Conservation (phyloP, 305 asterid species). For the Fraxinus greggii region DNA sequence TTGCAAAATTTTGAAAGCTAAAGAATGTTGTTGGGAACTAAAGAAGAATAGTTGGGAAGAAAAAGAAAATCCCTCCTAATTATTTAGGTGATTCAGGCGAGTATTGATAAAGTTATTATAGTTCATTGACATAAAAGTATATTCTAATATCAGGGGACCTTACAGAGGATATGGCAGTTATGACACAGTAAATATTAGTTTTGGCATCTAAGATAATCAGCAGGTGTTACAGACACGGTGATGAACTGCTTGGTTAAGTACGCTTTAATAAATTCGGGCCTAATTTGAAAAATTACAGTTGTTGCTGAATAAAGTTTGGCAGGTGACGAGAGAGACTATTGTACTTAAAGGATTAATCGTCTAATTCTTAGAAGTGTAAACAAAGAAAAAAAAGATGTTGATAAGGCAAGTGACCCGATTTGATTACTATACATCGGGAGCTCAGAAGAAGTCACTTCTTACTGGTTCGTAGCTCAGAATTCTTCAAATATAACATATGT, state of each 20-base stretch:
- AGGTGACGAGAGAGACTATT: background rate
- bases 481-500: conserved; percentile 19
- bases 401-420: conserved; percentile 3
- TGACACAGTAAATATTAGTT: background rate
- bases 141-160: background rate
- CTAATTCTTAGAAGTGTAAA: background rate
- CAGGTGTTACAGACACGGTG: background rate
- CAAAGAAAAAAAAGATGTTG: background rate
- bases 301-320: background rate
- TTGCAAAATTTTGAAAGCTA: background rate
- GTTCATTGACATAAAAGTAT: background rate
- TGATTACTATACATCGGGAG: conserved; percentile 11
- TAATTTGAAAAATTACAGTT: background rate
- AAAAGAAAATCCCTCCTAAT: background rate
- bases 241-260: background rate
- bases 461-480: conserved; percentile 11
- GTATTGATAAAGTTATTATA: background rate
- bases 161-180: background rate
- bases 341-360: background rate
- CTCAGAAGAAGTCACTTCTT: conserved; percentile 5
- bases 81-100: background rate
- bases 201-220: background rate
- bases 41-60: background rate
- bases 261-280: background rate
- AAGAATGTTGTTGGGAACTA: background rate